phyloP scores from a whole-genome alignment of 768 basidiomycete genomes.

The Podaxis mareebaensis region DNA sequence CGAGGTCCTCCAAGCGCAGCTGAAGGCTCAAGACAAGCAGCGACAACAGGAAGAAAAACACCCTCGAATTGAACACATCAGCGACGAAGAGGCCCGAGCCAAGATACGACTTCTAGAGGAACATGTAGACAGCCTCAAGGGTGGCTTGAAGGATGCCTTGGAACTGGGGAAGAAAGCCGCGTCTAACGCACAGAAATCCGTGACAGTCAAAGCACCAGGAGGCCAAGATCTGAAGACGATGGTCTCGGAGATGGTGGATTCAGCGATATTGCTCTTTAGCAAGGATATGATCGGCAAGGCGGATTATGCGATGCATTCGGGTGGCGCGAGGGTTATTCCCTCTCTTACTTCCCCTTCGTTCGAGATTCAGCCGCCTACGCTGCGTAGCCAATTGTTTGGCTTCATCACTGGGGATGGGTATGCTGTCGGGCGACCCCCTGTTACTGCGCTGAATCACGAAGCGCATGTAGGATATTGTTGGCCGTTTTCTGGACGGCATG shows the following conservation, averaged over 20 bases:
- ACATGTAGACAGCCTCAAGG: conserved; percentile 59
- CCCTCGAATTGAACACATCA: conserved; percentile 22
- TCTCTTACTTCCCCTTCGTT: conserved; percentile 81
- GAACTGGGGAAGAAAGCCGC: conserved; percentile 67
- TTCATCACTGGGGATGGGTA: conserved; percentile 62
- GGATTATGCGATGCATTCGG: conserved; percentile 85
- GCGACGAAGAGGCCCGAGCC: conserved; percentile 58
- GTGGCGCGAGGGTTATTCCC: conserved; percentile 80
- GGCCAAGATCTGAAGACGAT: conserved; percentile 72
- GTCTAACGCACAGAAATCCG: conserved; percentile 38
- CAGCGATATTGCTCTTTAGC: conserved; percentile 64
- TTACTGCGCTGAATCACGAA: conserved; percentile 87
- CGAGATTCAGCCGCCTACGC: conserved; percentile 56
- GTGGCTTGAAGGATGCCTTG: conserved; percentile 69
- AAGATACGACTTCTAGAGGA: conserved; percentile 62
- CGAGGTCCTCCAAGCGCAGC: conserved; percentile 48
- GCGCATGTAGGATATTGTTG: conserved; percentile 85
- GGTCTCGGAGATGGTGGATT: conserved; percentile 75
- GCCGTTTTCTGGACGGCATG: conserved; percentile 80
- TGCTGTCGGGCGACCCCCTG: conserved; percentile 76
- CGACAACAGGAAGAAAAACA: conserved; percentile 25
- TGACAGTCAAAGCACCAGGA: conserved; percentile 72
- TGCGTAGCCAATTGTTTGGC: conserved; percentile 50
- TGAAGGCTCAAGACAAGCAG: conserved; percentile 26
- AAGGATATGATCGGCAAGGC: conserved; percentile 81